Base-by-base conservation (phyloP, 1,139 yeast genomes). In the Diutina rugosa region DNA sequence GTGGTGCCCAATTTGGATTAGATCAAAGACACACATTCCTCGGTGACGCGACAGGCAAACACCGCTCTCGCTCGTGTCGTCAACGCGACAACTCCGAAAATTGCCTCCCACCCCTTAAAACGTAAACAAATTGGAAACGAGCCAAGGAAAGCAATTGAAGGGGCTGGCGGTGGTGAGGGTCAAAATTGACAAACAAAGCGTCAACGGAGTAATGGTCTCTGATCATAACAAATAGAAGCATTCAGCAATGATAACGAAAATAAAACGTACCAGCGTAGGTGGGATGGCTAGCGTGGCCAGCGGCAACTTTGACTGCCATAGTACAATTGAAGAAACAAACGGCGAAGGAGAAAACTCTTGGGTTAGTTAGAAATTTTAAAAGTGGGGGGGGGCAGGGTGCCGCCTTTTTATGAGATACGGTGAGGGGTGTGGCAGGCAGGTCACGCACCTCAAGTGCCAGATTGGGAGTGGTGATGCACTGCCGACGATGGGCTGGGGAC, bases 221-320 rank as follows among this genome's bases (percentile, higher is more conserved):
- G 26, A 46, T 47, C n/a, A 48, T 53, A 46, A 54, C 48, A 47
- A 55, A 47, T 44, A 38, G 44, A 53, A 52, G 32, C 54, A 30
- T 45, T 12, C 14, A n/a, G 45, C 45, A 38, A 12, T 38, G 14
- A 12, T 12, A n/a, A 38, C 14, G 45, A 12, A 38, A 38, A 12
- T 38, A 21, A 14, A 28, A 74, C 82, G 59, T 71, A 78, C 82
- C 83, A 67, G 76, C 79, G 71, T 78, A 78, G 56, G 82, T 74
- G 59, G 70, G 63, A 65, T 79, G 78, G 52, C 76, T 58, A 55
- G 71, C 65, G 38, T 69, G 64, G 53, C 68, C 62, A 53, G 69
- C 61, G 62, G 64, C 67, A 54, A 68, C 61, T 51, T 69, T 58
- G 57, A 66, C 65, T 57, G 65, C 58, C 58, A 65, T 67, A 35